Base-by-base conservation (phyloP, 306 rosid genomes). In the Corylus heterophylla region DNA sequence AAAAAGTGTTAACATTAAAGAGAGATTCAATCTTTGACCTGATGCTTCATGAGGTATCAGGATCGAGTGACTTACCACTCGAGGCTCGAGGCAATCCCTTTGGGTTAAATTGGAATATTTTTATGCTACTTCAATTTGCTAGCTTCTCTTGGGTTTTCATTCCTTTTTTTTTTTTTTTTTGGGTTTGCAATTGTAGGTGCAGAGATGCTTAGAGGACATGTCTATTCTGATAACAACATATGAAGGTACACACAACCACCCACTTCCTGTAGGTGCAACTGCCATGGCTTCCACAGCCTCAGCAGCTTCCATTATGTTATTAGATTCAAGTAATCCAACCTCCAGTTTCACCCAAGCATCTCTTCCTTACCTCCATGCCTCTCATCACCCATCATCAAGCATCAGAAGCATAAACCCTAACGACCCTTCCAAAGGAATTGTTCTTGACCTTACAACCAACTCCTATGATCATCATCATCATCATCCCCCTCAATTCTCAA, bases 231-330 rank as follows among this genome's bases (percentile, higher is more conserved):
- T 95, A 39, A 92, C 98, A 85, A 95, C 98, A 0, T 95, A 95
- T 67, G 98, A 95, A 89, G 98, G 98, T 75, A 95, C 92, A 63
- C 98, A 95, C 52, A 95, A 95, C 73, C 98, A 95, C 87, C 96
- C 98, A 47, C 90, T 95, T 4, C 98, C 98, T 0, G 98, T 94
- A 7, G 98, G 94, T 20, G 97, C 98, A 77, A 91, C 98, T 12
- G 92, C 98, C 49, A 91, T 92, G 97, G 98, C 97, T 47, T 92
- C 98, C 4, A 88, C 91, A 2, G 83, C 91, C 20, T 83, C 97
- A 47, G 87, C 90, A 67, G 84, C 92, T 82, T 93, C 98, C 39
- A 88, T 85, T 9, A 86, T 90, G 92, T 79, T 90, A 50, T 48
- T 91, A 54, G 94, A 91, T 73, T 93, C 97, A 10, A 79, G 84